A percentile compares a stretch with the other conserved stretches of the same genome.
These are phyloP conservation scores for Ajuga chamaepitys DNA, from an alignment of 257 asterid genomes.

Conservation along the genomic window DNA sequence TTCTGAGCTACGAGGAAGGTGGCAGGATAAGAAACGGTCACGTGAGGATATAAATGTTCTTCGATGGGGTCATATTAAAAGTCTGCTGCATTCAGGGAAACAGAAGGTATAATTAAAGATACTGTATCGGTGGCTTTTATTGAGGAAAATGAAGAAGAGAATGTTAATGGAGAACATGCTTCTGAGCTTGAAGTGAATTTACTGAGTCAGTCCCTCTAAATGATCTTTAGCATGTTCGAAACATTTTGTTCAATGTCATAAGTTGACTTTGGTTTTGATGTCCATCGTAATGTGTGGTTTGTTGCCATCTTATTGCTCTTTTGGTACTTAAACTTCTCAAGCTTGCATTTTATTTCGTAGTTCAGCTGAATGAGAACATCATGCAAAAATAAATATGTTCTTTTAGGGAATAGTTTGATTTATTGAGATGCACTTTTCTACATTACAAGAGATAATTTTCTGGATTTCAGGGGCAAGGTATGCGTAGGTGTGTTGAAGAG, in stretches of 20 bases:
- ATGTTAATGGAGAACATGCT: not conserved
- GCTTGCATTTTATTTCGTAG: not conserved
- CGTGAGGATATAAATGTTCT: conserved; percentile 60
- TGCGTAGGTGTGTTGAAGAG: conserved; percentile 81
- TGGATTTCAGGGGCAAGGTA: conserved; percentile 46
- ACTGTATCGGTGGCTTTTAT: not conserved
- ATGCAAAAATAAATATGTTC: not conserved
- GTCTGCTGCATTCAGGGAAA: conserved; percentile 58
- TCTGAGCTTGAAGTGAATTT: not conserved
- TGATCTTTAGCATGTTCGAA: not conserved
- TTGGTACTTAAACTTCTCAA: not conserved
- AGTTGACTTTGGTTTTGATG: not conserved
- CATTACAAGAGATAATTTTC: not conserved
- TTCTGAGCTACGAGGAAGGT: conserved; percentile 71
- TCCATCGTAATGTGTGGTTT: not conserved
- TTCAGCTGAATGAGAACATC: not conserved
- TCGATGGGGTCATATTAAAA: conserved; percentile 74
- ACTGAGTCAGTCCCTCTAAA: not conserved
- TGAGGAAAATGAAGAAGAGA: not conserved
- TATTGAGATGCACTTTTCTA: not conserved
- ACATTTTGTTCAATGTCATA: not conserved
- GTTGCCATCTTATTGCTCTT: not conserved
- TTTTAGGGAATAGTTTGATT: not conserved
- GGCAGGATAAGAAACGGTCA: conserved; percentile 64
- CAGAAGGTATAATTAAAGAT: conserved; percentile 53